These are phyloP conservation scores for Penicillium pancosmium DNA, from an alignment of 495 filamentous ascomycete species.

Conservation along the genomic window DNA sequence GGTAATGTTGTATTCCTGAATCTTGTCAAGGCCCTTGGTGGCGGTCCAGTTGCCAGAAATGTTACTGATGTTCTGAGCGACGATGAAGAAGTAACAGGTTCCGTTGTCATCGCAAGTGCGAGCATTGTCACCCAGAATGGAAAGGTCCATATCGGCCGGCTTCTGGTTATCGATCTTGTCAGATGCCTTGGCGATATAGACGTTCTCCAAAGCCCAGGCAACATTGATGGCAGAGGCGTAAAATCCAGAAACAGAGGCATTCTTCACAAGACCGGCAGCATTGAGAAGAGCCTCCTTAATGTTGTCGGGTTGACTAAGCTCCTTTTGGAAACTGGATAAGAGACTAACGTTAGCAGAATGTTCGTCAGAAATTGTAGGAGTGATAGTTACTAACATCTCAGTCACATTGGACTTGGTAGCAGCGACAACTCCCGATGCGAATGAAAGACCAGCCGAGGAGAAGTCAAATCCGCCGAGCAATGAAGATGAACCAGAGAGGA, in stretches of 20 bases:
- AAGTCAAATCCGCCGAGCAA: not conserved
- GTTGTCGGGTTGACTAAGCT: not conserved
- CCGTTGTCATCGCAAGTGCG: slow-evolving; percentile 7
- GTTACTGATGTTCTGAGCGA: slow-evolving; percentile 5
- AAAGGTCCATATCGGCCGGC: slow-evolving; percentile 1
- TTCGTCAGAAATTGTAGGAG: not conserved
- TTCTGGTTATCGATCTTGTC: not conserved
- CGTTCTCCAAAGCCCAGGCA: not conserved
- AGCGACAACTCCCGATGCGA: slow-evolving; percentile 2
- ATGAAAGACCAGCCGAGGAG: not conserved
- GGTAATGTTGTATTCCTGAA: slow-evolving; percentile 2
- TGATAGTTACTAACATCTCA: slow-evolving; percentile 3
- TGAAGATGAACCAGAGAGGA: not conserved
- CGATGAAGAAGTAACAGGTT: slow-evolving; percentile 7
- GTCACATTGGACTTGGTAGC: not conserved
- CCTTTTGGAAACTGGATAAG: not conserved
- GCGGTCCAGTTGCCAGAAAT: not conserved
- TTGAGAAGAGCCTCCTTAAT: not conserved
- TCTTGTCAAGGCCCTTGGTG: not conserved
- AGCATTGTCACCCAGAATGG: not conserved
- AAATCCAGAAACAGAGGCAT: not conserved
- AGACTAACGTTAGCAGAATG: not conserved
- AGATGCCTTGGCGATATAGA: slow-evolving; percentile 2
- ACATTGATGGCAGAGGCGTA: slow-evolving; percentile 2
- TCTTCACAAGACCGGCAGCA: not conserved